Evolutionary conservation across 805 yeast species (phyloP).

Genomic region (Soucietia sequanensis): DNA sequence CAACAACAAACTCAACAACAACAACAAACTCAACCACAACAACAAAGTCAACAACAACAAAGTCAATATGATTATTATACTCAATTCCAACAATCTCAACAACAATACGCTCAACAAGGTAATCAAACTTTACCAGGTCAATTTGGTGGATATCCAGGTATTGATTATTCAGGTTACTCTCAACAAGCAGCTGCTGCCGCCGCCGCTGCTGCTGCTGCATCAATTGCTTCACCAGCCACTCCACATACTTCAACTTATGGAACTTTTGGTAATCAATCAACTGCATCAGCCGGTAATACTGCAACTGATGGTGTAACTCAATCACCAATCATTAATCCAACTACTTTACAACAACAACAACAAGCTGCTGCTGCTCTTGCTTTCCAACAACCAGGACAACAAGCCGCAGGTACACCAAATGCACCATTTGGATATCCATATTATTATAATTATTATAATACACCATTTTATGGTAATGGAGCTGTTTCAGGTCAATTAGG

Average conservation of each 20-base stretch:
- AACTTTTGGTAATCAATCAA: slow-evolving; percentile 16
- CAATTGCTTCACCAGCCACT: slow-evolving; percentile 29
- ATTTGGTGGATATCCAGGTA: slow-evolving; percentile 44
- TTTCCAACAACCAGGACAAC: slow-evolving; percentile 5
- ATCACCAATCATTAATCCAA: slow-evolving; percentile 28
- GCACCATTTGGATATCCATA: slow-evolving; percentile 43
- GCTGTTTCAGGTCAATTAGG: too few species aligned
- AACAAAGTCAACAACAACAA: slow-evolving; percentile 17
- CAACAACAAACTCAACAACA: slow-evolving; percentile 15
- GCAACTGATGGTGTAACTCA: slow-evolving; percentile 25
- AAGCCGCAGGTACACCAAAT: slow-evolving; percentile 19
- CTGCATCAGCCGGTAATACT: slow-evolving; percentile 10
- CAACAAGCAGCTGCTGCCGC: slow-evolving; percentile 32
- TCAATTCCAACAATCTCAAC: slow-evolving; percentile 35
- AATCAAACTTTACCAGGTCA: slow-evolving; percentile 41
- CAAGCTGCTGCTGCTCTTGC: slow-evolving; percentile 12
- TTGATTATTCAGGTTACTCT: slow-evolving; percentile 40
- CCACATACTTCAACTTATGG: slow-evolving; percentile 20
- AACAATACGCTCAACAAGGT: slow-evolving; percentile 42
- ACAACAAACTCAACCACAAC: slow-evolving; percentile 19
- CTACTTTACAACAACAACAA: slow-evolving; percentile 21
- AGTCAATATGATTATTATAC: slow-evolving; percentile 31
- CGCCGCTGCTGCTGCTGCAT: slow-evolving; percentile 24
- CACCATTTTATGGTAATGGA: slow-evolving; percentile 39
- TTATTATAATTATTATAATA: slow-evolving; percentile 41